These are phyloP conservation scores for Ploettnerulaceae sp. DNA, from an alignment of 2,329 filamentous ascomycete genomes.

Conservation along the genomic window DNA sequence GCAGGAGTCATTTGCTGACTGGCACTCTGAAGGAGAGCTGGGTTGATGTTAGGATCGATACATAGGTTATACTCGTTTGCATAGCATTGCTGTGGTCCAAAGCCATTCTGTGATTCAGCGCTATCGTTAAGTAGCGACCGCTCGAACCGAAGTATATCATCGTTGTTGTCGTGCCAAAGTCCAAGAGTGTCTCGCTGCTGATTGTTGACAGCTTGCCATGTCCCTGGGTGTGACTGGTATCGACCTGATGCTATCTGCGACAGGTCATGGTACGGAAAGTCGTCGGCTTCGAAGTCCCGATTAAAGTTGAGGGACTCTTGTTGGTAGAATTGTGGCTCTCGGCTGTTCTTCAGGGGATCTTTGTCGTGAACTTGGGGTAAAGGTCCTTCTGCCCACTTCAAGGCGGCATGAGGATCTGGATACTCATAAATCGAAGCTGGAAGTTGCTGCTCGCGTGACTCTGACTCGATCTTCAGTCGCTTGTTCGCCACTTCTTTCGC, in stretches of 20 bases:
- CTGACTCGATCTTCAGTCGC: slow-evolving; percentile 7
- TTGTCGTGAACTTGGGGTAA: not conserved
- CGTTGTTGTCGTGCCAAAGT: not conserved
- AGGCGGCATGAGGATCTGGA: not conserved
- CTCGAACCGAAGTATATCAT: too few relatives aligned
- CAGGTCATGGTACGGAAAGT: not conserved
- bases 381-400: not conserved
- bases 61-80: too few relatives aligned
- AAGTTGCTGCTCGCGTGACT: not conserved
- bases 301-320: not conserved
- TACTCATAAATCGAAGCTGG: not conserved
- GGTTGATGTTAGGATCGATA: too few relatives aligned
- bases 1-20: too few relatives aligned
- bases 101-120: too few relatives aligned
- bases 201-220: not conserved
- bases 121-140: too few relatives aligned
- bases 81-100: too few relatives aligned
- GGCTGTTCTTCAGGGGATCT: not conserved
- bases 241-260: not conserved
- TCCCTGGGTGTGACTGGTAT: not conserved
- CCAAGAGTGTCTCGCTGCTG: not conserved
- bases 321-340: not conserved
- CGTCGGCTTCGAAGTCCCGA: not conserved
- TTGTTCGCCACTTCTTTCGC: slow-evolving; percentile 4
- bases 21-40: too few relatives aligned